Conservation (phyloP, 202 grass and related monocot genomes). For the Hordeum pubiflorum region DNA sequence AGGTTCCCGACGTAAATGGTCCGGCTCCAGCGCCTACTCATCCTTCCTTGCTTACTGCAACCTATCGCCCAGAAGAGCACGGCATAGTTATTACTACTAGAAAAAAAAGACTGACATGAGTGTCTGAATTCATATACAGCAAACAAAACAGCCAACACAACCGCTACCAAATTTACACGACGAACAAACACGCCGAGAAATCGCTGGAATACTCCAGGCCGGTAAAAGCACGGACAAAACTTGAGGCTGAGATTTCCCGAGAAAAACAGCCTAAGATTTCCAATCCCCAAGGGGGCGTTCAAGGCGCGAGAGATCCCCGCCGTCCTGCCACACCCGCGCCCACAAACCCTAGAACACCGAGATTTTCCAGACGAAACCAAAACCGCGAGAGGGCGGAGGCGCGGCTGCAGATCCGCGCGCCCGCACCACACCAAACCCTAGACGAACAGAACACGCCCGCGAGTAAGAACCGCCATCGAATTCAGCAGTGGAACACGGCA, state of each 20-base stretch:
- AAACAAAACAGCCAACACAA: background rate
- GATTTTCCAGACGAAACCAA: background rate
- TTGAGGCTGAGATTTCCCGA: background rate
- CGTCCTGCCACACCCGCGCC: background rate
- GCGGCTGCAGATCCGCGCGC: background rate
- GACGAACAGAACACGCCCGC: background rate
- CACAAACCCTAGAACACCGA: background rate
- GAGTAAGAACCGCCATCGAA: background rate
- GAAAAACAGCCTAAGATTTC: background rate
- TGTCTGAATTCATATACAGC: background rate
- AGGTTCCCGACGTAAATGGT: conserved; percentile 77
- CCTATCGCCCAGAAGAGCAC: background rate
- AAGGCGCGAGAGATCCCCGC: background rate
- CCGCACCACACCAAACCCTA: background rate
- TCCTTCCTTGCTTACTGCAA: conserved; percentile 29
- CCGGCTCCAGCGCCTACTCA: conserved; percentile 62
- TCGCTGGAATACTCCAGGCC: background rate
- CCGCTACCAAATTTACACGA: background rate
- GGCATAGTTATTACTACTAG: background rate
- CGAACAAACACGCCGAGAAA: background rate
- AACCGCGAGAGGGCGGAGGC: background rate
- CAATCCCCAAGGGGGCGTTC: too few species aligned
- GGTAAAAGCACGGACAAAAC: background rate
- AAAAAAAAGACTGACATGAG: background rate
- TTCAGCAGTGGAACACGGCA: background rate